Evolutionary conservation across 2,329 filamentous ascomycete genomes (phyloP).

Genomic region (Alternaria triticimaculans): DNA sequence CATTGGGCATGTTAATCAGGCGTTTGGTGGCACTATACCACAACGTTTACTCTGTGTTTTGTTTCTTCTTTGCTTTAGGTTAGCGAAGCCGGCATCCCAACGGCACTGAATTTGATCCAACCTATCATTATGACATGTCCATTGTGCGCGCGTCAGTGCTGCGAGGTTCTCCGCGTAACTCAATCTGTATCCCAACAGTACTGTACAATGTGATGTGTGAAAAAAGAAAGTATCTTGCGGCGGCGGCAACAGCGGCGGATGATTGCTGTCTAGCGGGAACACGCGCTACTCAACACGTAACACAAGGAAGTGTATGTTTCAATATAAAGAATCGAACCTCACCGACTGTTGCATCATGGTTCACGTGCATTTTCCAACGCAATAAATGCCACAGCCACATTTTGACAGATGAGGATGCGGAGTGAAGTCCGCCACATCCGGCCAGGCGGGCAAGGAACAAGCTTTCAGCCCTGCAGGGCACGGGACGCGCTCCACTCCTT

Average conservation of each 20-base stretch:
- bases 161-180: neutral
- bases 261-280: slow-evolving; percentile 1
- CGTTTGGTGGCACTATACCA: slow-evolving; percentile 42
- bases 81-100: neutral
- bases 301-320: slow-evolving; percentile 9
- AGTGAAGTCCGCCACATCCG: slow-evolving; percentile 7
- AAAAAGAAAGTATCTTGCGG: neutral
- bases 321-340: neutral
- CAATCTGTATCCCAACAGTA: neutral
- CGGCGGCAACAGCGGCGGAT: neutral
- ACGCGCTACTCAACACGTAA: neutral
- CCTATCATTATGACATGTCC: neutral
- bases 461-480: slow-evolving; percentile 15
- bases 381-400: slow-evolving; percentile 2
- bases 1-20: slow-evolving; percentile 25
- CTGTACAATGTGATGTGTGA: neutral
- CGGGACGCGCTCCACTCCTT: slow-evolving; percentile 7
- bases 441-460: slow-evolving; percentile 7
- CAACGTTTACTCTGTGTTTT: slow-evolving; percentile 25
- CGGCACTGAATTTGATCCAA: neutral
- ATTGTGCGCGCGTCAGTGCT: neutral
- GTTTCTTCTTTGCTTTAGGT: slow-evolving; percentile 14
- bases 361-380: neutral
- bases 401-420: neutral
- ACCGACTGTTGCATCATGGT: neutral